These are phyloP conservation scores for Pisolithus albus DNA, from an alignment of 768 basidiomycete species.

Conservation along the genomic window DNA sequence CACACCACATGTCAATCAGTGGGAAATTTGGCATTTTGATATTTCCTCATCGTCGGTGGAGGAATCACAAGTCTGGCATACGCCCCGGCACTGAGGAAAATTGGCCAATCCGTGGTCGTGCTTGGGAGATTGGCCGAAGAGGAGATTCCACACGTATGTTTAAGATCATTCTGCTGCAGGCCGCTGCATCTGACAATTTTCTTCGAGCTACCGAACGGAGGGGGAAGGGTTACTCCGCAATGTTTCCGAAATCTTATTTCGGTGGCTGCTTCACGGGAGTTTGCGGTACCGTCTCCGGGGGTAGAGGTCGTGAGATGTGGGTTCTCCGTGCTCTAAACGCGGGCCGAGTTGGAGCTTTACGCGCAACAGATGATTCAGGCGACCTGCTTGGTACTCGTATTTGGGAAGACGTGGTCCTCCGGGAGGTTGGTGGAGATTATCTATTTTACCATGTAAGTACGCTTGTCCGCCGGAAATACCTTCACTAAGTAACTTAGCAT, in stretches of 20 bases:
- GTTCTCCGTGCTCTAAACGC: slow-evolving; percentile 3
- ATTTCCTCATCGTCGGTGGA: slow-evolving; percentile 45
- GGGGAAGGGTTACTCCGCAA: slow-evolving; percentile 51
- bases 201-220: slow-evolving; percentile 29
- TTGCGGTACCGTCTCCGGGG: slow-evolving; percentile 17
- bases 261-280: slow-evolving; percentile 43
- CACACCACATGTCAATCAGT: slow-evolving; percentile 3
- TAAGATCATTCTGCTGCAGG: background rate
- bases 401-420: slow-evolving; percentile 42
- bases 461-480: background rate
- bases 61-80: slow-evolving; percentile 51
- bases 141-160: slow-evolving; percentile 28
- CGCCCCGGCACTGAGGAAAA: slow-evolving; percentile 47
- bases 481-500: slow-evolving; percentile 31
- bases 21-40: slow-evolving; percentile 12
- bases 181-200: background rate
- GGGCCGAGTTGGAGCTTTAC: slow-evolving; percentile 5
- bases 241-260: slow-evolving; percentile 46
- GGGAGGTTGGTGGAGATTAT: slow-evolving; percentile 44
- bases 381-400: slow-evolving; percentile 38
- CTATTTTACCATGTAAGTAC: slow-evolving; percentile 41
- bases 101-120: slow-evolving; percentile 53
- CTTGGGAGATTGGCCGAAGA: slow-evolving; percentile 43
- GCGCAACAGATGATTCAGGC: slow-evolving; percentile 36
- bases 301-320: slow-evolving; percentile 23